These are phyloP conservation scores for Penicillium sp. DNA, from an alignment of 2,329 filamentous ascomycete species.

Conservation along the genomic window DNA sequence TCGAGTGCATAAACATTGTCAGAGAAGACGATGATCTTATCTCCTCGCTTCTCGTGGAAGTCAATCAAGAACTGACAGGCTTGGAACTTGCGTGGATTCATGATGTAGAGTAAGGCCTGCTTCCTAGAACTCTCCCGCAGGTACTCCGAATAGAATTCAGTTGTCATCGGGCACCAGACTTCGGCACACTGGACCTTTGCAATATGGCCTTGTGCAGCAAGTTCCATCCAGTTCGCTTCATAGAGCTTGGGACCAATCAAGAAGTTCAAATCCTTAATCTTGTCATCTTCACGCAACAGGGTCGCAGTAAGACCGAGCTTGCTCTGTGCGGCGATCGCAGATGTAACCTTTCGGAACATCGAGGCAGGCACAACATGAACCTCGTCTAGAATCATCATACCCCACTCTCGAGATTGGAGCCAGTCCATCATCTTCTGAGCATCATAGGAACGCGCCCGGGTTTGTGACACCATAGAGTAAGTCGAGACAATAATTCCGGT, in stretches of 20 bases:
- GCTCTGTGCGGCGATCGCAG: conserved; percentile 88
- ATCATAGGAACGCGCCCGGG: conserved; percentile 82
- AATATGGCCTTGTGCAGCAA: conserved; percentile 95
- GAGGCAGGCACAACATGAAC: conserved; percentile 97
- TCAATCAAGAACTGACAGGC: conserved; percentile 98
- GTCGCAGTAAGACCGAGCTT: conserved; percentile 95
- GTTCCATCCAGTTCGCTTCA: conserved; percentile 99
- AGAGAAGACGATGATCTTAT: conserved; percentile 98
- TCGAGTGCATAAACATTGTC: conserved; percentile 94
- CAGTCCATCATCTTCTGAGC: conserved; percentile 98
- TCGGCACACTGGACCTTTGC: conserved; percentile 96
- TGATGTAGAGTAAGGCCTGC: conserved; percentile 76
- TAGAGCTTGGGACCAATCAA: conserved; percentile 96
- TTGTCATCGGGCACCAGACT: conserved; percentile 99
- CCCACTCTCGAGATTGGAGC: conserved; percentile 86
- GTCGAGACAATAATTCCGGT: conserved; percentile 97
- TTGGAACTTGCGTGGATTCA: conserved; percentile 97
- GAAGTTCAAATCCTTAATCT: conserved; percentile 96
- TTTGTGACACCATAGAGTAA: conserved; percentile 98
- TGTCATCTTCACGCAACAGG: conserved; percentile 92
- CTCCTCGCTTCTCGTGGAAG: conserved; percentile 89
- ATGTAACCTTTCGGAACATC: conserved; percentile 93
- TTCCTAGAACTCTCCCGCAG: conserved; percentile 68
- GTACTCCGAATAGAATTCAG: conserved; percentile 96
- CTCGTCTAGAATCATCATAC: conserved; percentile 93